Percentiles rank a stretch among this genome's conserved stretches.
phyloP scores from a whole-genome alignment of 164 flowering plant genomes.

The Stephania japonica region DNA sequence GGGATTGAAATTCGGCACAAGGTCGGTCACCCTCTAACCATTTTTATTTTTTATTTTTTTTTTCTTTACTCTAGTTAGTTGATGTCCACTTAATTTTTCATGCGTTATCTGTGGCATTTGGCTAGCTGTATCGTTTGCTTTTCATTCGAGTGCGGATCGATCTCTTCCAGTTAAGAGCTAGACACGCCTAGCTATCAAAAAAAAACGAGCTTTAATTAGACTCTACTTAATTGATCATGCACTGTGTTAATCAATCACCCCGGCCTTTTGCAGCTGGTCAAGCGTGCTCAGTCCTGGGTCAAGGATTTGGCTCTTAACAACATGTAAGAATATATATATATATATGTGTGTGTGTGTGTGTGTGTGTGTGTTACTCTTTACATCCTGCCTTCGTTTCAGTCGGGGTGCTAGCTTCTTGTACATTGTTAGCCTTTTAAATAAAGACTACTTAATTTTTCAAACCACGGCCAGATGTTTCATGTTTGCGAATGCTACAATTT shows the following conservation, averaged over 20 bases:
- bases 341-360: too few species aligned
- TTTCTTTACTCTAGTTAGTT: too few species aligned
- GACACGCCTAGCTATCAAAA: too few species aligned
- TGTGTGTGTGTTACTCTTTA: too few species aligned
- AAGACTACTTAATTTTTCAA: neutral
- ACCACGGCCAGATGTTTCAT: constrained; percentile 77
- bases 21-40: constrained; percentile 33
- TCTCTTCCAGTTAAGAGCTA: too few species aligned
- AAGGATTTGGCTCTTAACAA: constrained; percentile 61
- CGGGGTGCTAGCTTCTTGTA: too few species aligned
- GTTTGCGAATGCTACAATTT: constrained; percentile 77
- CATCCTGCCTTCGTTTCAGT: too few species aligned
- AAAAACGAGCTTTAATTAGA: too few species aligned
- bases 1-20: constrained; percentile 86
- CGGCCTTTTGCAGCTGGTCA: constrained; percentile 65
- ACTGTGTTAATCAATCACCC: neutral
- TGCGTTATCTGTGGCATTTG: neutral
- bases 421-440: neutral
- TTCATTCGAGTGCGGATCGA: too few species aligned
- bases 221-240: too few species aligned
- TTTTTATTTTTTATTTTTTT: too few species aligned
- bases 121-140: too few species aligned
- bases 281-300: constrained; percentile 75
- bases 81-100: constrained; percentile 8
- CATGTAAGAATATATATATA: constrained; percentile 54